Evolutionary conservation across 2,329 filamentous ascomycete genomes (phyloP), one percentile per base, ranked within the genome.

Genomic region (Pezicula radicicola): DNA sequence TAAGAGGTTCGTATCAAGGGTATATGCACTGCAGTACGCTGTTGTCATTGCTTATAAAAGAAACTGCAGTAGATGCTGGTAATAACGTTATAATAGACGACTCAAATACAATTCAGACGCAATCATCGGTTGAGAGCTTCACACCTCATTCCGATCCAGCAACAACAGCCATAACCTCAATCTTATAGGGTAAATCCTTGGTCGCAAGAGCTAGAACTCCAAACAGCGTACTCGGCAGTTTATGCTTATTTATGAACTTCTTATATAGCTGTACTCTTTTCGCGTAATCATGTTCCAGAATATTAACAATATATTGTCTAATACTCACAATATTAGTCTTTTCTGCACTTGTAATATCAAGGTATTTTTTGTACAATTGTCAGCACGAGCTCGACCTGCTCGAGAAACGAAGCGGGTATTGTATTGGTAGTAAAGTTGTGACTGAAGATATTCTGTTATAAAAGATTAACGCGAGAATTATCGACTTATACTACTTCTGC

Each of bases 141-240:
- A n/a, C n/a, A n/a, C n/a, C n/a, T n/a, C n/a, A n/a, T n/a, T n/a
- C 6, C 36, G 15, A 39, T 6, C 36, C 12, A 8, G 48, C 48
- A 19, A 50, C 44, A 37, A 51, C 36, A 37, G 52, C 52, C 44
- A 48, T 48, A 45, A 53, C 51, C 44, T 53, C 51, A 36, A 47
- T 50, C 30, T 53, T 48, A 50, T 50, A 53, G 42, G 48, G 21
- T 2, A 48, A 33, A 19, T 40, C 51, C 16, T 41, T 48, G 6
- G 39, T 46, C 15, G 51, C 51, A 16, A 53, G 30, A 47, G 21
- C 18, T 12, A 44, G 42, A 21, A 53, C 51, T 3, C 51, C 48
- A 8, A 53, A 37, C n/a, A 53, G 46, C 7, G 51, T 53, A 43
- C 48, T 48, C 9, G 51, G 48, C 7, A 44, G 48, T 35, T 37